Evolutionary conservation across 768 basidiomycete species (phyloP).

Genomic region (Leccinum disarticulatum): DNA sequence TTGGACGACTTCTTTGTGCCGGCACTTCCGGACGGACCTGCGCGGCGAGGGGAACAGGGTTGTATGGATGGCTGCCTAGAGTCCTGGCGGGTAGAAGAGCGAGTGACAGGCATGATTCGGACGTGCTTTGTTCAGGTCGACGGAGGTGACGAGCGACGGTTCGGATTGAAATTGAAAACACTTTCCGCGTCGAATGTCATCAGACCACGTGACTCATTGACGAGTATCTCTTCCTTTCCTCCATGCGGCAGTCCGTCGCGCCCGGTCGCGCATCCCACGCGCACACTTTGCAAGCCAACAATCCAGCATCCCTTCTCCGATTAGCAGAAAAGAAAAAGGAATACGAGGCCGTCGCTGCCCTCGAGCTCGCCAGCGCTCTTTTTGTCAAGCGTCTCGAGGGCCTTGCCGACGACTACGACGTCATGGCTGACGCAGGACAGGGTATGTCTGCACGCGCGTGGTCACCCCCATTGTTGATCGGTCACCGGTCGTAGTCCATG

Average conservation of each 20-base stretch:
- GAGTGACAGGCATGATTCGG: conserved; percentile 30
- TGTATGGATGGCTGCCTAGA: conserved; percentile 2
- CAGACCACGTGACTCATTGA: conserved; percentile 15
- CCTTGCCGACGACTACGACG: conserved; percentile 68
- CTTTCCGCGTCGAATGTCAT: conserved; percentile 12
- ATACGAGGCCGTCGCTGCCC: conserved; percentile 68
- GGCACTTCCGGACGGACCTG: conserved; percentile 7
- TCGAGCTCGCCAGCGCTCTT: conserved; percentile 61
- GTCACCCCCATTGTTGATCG: background rate
- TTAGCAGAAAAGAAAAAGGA: conserved; percentile 81
- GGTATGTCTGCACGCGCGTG: conserved; percentile 37
- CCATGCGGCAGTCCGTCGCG: conserved; percentile 58
- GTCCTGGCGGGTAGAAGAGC: conserved; percentile 24
- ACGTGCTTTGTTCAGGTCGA: background rate
- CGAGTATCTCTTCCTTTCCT: background rate
- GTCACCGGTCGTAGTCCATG: conserved; percentile 51
- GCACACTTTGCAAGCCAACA: conserved; percentile 39
- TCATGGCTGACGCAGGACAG: conserved; percentile 76
- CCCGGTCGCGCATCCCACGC: conserved; percentile 52
- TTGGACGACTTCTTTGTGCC: conserved; percentile 17
- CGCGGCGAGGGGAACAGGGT: conserved; percentile 9
- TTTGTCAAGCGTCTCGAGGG: conserved; percentile 69
- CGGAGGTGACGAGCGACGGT: background rate
- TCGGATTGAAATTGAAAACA: background rate
- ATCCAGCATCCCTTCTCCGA: conserved; percentile 52